Conservation (phyloP, 2,329 filamentous ascomycete species). For the Fonsecaea erecta region DNA sequence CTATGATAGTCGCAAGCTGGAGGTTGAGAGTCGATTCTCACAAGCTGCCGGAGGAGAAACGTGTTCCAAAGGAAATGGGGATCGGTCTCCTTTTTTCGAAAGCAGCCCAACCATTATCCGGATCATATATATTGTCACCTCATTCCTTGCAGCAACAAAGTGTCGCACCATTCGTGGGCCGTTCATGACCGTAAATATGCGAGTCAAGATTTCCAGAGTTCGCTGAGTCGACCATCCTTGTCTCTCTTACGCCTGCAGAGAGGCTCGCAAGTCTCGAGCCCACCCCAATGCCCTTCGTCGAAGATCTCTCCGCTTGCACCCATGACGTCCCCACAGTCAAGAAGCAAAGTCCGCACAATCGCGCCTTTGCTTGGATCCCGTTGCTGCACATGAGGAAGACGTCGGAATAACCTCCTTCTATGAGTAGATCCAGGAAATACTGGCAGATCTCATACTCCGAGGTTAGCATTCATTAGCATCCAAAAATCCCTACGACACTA, state of each 20-base stretch:
- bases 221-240: neutral
- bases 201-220: neutral
- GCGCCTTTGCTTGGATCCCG: conserved; percentile 48
- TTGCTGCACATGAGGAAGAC: conserved; percentile 43
- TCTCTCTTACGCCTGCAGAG: conserved; percentile 2
- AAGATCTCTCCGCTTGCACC: conserved; percentile 47
- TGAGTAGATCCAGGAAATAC: neutral
- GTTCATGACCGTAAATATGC: neutral
- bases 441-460: neutral
- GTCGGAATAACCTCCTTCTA: neutral
- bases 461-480: neutral
- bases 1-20: neutral
- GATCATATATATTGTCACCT: no score
- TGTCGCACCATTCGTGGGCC: no score
- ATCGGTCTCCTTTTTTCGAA: no score
- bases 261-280: conserved; percentile 8
- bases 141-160: no score
- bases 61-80: no score
- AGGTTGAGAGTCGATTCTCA: no score
- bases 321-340: conserved; percentile 45
- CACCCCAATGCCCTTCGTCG: conserved; percentile 38
- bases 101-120: no score
- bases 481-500: neutral
- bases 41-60: no score
- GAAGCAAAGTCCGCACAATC: conserved; percentile 47